Evolutionary conservation across 129 eudicot genomes (phyloP), one percentile per base, ranked within the genome.

Genomic region (Centaurea solstitialis): DNA sequence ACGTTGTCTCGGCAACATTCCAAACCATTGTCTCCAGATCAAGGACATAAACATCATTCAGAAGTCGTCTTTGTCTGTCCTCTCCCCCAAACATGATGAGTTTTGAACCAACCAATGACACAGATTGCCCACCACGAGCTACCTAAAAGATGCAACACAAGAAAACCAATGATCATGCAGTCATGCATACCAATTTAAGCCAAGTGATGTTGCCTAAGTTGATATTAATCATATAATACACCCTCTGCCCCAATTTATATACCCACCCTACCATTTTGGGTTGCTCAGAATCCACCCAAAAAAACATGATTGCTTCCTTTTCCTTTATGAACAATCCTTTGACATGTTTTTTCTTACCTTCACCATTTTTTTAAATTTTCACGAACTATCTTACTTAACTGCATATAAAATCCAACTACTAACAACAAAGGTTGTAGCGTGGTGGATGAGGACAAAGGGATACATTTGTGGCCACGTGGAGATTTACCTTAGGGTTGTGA

Each of bases 21-120:
- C 99, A 95, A 28, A 90, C 79, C 94, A 92, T 90, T 18, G 97
- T 89, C 76, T 89, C 93, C 75, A 92, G 80, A 85, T 95, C 98
- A 85, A 95, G 94, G 84, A 92, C 87, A 84, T 89, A 85, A 73
- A 92, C 87, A 76, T 95, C 99, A 88, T 92, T 95, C 62, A 92
- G 81, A 66, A 92, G 85, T n/a, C 82, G 84, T 76, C 99, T 83
- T 20, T 83, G 80, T 81, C 77, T 75, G 87, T 92, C 99, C 89
- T 92, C 97, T 65, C 99, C 99, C 71, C 99, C 99, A 83, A 95
- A 95, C 97, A 95, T 89, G 80, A 95, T 85, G 75, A 95, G 87
- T 84, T 86, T 95, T 47, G 97, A 89, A 47, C 99, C 97, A 77
- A 92, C 86, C 84, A 90, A 72, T 20, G 99, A 83, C 66, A 92